Conservation (phyloP, 768 basidiomycete genomes). For the Kwoniella heveanensis region DNA sequence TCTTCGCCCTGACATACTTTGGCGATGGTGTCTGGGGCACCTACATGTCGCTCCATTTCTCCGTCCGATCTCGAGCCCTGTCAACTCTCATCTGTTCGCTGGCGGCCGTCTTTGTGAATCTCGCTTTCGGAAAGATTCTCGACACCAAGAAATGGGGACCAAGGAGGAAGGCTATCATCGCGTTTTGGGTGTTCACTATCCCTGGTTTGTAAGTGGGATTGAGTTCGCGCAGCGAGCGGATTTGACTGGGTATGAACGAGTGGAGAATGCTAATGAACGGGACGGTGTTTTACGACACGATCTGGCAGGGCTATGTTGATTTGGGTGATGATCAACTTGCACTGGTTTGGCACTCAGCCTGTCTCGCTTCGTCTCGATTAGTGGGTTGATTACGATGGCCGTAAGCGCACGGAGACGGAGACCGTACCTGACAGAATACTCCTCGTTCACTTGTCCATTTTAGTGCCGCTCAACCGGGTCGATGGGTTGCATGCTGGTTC, state of each 20-base stretch:
- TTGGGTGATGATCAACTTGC: conserved; percentile 12
- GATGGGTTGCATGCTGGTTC: conserved; percentile 7
- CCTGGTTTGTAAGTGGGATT: conserved; percentile 4
- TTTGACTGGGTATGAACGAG: not conserved
- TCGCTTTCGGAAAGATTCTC: not conserved
- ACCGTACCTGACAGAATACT: too few relatives aligned
- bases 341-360: conserved; percentile 10
- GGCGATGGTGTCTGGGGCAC: conserved; percentile 12
- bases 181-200: conserved; percentile 8
- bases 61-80: conserved; percentile 16
- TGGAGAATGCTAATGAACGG: too few relatives aligned
- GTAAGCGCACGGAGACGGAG: too few relatives aligned
- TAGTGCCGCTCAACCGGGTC: conserved; percentile 3
- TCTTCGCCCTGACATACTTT: conserved; percentile 11
- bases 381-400: conserved; percentile 5
- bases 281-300: not conserved
- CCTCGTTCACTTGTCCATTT: too few relatives aligned
- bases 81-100: conserved; percentile 1
- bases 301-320: conserved; percentile 2
- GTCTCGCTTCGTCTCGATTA: conserved; percentile 4
- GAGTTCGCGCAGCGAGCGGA: not conserved
- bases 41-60: conserved; percentile 9
- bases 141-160: conserved; percentile 1
- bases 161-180: conserved; percentile 1
- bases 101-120: not conserved